Evolutionary conservation across 306 rosid species (phyloP).

Genomic region (Abrus pulchellus): DNA sequence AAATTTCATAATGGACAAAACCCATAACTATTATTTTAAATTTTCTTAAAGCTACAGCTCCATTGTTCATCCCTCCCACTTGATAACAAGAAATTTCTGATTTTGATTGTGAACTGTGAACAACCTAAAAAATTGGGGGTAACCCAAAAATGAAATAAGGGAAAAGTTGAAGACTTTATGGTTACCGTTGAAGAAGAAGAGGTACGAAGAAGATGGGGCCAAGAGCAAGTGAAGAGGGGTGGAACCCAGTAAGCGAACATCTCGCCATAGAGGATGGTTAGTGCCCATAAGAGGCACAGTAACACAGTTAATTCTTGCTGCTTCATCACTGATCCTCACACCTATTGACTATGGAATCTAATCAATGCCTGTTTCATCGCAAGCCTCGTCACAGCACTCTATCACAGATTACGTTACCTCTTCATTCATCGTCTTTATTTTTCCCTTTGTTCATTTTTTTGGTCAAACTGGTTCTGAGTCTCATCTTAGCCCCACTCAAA

Average conservation of each 20-base stretch:
- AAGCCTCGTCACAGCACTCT: background rate
- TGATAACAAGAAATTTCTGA: constrained; percentile 11
- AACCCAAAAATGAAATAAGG: constrained; percentile 31
- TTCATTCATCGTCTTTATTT: background rate
- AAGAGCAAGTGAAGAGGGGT: constrained; percentile 60
- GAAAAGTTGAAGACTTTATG: constrained; percentile 25
- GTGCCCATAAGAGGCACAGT: constrained; percentile 72
- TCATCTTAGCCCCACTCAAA: background rate
- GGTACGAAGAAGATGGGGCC: constrained; percentile 69
- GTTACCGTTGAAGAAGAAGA: constrained; percentile 60
- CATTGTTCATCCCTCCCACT: background rate
- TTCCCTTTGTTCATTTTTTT: background rate
- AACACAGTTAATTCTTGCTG: constrained; percentile 64
- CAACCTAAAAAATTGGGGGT: background rate
- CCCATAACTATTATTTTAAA: background rate
- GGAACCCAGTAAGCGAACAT: constrained; percentile 75
- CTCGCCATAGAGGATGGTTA: constrained; percentile 75
- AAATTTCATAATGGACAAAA: background rate
- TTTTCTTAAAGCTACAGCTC: constrained; percentile 3
- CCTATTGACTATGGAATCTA: background rate
- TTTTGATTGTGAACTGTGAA: background rate
- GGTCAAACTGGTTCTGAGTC: background rate
- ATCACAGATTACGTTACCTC: background rate
- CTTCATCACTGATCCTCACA: constrained; percentile 64
- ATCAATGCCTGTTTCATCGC: background rate